Evolutionary conservation across 306 rosid genomes (phyloP), one percentile per base, ranked within the genome.

Genomic region (Quercus suber): DNA sequence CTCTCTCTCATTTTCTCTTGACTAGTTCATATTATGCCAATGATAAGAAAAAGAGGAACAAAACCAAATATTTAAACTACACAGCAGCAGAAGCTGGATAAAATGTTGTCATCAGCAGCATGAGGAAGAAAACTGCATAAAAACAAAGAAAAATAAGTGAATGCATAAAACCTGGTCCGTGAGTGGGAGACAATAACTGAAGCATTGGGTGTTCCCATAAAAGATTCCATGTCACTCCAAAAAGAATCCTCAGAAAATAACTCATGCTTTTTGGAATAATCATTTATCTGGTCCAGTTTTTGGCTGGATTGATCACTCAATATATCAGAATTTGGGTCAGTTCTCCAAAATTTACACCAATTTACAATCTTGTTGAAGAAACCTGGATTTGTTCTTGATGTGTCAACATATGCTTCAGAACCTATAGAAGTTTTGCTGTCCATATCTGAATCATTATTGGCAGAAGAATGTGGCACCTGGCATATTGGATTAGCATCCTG

Each of bases 181-280:
- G 98, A 91, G 86, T 71, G 83, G n/a, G 90, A 82, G 76, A 88
- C 45, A 45, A 90, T 73, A 86, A 69, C 69, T 2, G 88, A 84
- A 84, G 89, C 98, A 80, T 84, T 83, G 80, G 88, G 78, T 14
- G 92, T 73, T 78, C 45, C 80, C 80, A 91, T 58, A 82, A 90
- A 93, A 74, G 90, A 84, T 84, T 90, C 84, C 84, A 93, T 49
- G 61, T 83, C 89, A 79, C 71, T 78, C 99, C 98, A 91, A 86
- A 95, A 91, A 64, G 89, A 88, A 76, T 23, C 74, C 14, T 63
- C 61, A 23, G 88, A 88, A 85, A 91, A 86, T 61, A 91, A 90
- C 83, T 64, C 82, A 23, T 73, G 80, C 74, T 82, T 84, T 75
- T 41, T 78, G 37, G 83, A 71, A 55, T 58, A 67, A 69, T 31